A percentile compares a stretch with the other conserved stretches of the same genome.
phyloP scores from a whole-genome alignment of 257 asterid species.

The Ballota nigra region DNA sequence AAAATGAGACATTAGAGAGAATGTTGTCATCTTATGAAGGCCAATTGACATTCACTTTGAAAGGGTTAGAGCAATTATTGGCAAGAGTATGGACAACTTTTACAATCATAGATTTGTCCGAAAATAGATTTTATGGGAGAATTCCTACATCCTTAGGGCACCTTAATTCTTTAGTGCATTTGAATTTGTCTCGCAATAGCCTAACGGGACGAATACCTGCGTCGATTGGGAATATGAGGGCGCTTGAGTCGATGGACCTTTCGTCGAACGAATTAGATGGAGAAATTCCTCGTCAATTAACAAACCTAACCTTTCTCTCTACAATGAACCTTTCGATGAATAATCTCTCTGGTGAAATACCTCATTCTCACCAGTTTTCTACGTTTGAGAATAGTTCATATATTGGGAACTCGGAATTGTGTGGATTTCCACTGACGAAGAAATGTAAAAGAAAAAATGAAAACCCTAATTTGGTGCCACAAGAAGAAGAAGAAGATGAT shows the following conservation, averaged over 20 bases:
- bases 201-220: background rate
- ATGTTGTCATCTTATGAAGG: background rate
- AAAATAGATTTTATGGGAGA: background rate
- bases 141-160: slow-evolving; percentile 11
- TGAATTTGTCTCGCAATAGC: slow-evolving; percentile 1
- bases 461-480: background rate
- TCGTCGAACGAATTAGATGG: slow-evolving; percentile 15
- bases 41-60: background rate
- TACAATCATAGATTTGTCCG: slow-evolving; percentile 3
- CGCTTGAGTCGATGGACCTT: slow-evolving; percentile 21
- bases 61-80: background rate
- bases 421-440: slow-evolving; percentile 3
- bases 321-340: slow-evolving; percentile 5
- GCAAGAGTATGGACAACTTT: background rate
- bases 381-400: slow-evolving; percentile 17
- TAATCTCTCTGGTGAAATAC: background rate
- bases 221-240: background rate
- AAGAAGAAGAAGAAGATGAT: background rate
- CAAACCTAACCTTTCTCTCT: background rate
- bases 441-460: background rate
- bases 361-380: background rate
- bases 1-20: background rate
- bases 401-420: slow-evolving; percentile 5
- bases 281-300: slow-evolving; percentile 2
- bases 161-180: background rate